Evolutionary conservation across 768 basidiomycete genomes (phyloP).

Genomic region (Mrakia frigida): DNA sequence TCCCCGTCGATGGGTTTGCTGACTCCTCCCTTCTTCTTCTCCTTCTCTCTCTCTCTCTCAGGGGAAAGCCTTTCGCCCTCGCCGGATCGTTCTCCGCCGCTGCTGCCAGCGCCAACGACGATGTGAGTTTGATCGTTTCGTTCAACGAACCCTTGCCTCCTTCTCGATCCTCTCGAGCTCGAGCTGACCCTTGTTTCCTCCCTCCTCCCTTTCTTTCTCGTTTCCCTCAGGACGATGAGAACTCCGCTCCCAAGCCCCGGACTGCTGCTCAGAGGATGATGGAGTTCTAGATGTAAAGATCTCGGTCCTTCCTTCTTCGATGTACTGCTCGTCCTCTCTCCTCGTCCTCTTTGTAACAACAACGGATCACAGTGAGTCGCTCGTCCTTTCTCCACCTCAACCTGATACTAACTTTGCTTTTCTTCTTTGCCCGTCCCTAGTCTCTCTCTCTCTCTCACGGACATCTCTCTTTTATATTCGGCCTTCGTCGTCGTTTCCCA

Average conservation of each 20-base stretch:
- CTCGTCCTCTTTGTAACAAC: not conserved
- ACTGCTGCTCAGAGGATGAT: constrained; percentile 15
- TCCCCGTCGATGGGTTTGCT: constrained; percentile 16
- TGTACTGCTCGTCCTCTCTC: no score
- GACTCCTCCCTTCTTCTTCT: not conserved
- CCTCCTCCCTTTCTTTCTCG: not conserved
- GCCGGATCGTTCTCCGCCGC: constrained; percentile 36
- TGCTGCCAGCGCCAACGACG: constrained; percentile 13
- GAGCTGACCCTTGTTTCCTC: not conserved
- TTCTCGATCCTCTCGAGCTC: no score
- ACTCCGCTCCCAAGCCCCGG: constrained; percentile 10
- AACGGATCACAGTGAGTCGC: not conserved
- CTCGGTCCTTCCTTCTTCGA: no score
- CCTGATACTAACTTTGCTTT: not conserved
- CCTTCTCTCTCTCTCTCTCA: constrained; percentile 19
- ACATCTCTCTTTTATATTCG: not conserved
- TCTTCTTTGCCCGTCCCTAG: not conserved
- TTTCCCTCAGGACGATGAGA: constrained; percentile 14
- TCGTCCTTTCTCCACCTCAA: no score
- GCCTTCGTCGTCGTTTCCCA: not conserved
- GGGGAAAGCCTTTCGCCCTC: constrained; percentile 40
- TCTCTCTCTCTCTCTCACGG: not conserved
- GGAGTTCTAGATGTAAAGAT: constrained; percentile 9
- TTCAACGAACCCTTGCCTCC: no score
- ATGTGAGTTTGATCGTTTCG: constrained; percentile 20